Conservation (phyloP, 305 asterid species). For the Rubia tinctorum region DNA sequence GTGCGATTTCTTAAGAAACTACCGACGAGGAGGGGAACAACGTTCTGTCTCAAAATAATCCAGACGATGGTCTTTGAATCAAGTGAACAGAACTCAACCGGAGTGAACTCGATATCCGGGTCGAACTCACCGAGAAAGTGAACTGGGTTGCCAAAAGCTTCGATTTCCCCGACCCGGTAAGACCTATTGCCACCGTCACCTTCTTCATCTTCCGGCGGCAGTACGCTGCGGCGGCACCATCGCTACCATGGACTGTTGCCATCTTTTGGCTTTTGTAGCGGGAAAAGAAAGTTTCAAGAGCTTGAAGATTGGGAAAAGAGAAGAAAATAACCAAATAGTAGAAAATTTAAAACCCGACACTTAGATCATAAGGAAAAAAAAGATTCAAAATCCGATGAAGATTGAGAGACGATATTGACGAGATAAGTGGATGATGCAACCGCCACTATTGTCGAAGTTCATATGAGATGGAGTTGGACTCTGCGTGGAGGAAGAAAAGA, state of each 20-base stretch:
- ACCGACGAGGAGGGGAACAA: too few species aligned
- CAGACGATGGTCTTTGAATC: constrained; percentile 37
- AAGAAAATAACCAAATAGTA: constrained; percentile 16
- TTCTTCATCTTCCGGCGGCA: constrained; percentile 29
- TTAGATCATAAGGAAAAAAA: constrained; percentile 38
- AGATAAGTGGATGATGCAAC: too few species aligned
- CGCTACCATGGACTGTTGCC: constrained; percentile 27
- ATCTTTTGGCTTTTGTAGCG: constrained; percentile 16
- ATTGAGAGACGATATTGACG: not conserved
- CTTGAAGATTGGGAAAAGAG: constrained; percentile 16
- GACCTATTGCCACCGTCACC: too few species aligned
- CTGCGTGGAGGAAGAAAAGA: too few species aligned
- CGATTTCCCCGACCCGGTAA: constrained; percentile 87
- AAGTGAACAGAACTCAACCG: constrained; percentile 49
- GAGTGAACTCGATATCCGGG: constrained; percentile 55
- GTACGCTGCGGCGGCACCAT: constrained; percentile 16
- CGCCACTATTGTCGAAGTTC: too few species aligned
- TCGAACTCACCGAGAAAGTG: constrained; percentile 70
- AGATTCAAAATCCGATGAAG: not conserved
- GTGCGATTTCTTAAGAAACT: too few species aligned
- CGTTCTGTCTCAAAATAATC: too few species aligned
- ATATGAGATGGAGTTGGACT: too few species aligned
- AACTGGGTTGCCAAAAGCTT: constrained; percentile 64
- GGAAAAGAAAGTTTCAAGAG: not conserved
- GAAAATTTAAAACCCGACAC: constrained; percentile 16